A percentile compares a stretch with the other conserved stretches of the same genome.
phyloP scores from a whole-genome alignment of 2,329 filamentous ascomycete species.

The Phaeosphaeria sp. region DNA sequence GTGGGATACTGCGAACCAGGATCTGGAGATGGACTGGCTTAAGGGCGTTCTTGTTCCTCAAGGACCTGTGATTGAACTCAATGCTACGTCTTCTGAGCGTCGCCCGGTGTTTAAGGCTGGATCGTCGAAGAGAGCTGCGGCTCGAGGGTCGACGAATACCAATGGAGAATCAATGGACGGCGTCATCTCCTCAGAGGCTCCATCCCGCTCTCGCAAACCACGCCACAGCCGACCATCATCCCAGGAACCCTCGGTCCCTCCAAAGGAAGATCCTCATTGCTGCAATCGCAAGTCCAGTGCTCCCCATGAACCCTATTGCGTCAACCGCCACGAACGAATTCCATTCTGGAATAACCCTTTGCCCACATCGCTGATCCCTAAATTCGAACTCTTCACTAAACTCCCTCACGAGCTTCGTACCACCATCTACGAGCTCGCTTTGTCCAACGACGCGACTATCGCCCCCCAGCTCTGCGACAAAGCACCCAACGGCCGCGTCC shows the following conservation, averaged over 20 bases:
- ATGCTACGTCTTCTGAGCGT: too few relatives aligned
- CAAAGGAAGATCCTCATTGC: not conserved
- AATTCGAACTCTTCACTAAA: not conserved
- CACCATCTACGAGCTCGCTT: conserved; percentile 16
- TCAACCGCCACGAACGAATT: not conserved
- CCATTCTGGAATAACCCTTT: not conserved
- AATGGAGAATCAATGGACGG: not conserved
- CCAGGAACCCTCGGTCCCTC: too few relatives aligned
- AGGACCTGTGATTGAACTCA: too few relatives aligned
- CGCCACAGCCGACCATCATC: too few relatives aligned
- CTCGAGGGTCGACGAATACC: not conserved
- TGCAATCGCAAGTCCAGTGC: not conserved
- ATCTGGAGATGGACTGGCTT: too few relatives aligned
- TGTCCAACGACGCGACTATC: conserved; percentile 16
- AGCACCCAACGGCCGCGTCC: conserved; percentile 1
- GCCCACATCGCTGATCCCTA: not conserved
- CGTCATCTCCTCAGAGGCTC: not conserved
- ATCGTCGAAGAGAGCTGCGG: too few relatives aligned
- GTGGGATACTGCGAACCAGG: too few relatives aligned
- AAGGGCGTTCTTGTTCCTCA: too few relatives aligned
- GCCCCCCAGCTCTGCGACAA: conserved; percentile 22
- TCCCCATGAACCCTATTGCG: not conserved
- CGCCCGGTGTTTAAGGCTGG: too few relatives aligned
- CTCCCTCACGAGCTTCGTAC: conserved; percentile 27
- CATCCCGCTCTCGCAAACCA: too few relatives aligned